A percentile compares a stretch with the other conserved stretches of the same genome.
These are phyloP conservation scores for Cladorrhinum samala DNA, from an alignment of 495 filamentous ascomycete genomes.

Conservation along the genomic window DNA sequence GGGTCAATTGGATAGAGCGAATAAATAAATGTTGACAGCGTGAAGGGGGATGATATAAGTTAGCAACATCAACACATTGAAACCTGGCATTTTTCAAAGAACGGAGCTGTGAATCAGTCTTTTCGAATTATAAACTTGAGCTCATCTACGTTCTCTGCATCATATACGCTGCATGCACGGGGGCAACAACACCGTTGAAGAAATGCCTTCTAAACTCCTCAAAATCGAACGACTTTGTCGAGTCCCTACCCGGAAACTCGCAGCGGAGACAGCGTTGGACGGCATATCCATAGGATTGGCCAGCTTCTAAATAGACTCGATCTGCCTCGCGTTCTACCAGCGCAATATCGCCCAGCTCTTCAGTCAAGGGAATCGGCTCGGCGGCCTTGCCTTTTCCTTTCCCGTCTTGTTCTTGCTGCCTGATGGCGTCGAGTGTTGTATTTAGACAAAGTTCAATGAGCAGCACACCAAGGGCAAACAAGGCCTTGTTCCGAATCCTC, in stretches of 20 bases:
- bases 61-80: too few species aligned
- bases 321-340: background rate
- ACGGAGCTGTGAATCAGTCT: too few species aligned
- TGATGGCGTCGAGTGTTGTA: background rate
- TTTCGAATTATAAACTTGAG: too few species aligned
- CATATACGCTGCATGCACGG: background rate
- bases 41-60: too few species aligned
- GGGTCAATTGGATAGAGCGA: too few species aligned
- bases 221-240: slow-evolving; percentile 5
- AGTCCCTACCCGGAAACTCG: slow-evolving; percentile 5
- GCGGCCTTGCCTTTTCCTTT: background rate
- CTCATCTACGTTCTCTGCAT: background rate
- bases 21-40: too few species aligned
- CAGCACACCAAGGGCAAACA: slow-evolving; percentile 5
- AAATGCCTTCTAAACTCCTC: background rate
- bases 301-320: slow-evolving; percentile 1
- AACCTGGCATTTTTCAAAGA: too few species aligned
- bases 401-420: background rate
- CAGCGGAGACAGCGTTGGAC: slow-evolving; percentile 8
- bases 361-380: background rate
- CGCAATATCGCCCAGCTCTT: background rate
- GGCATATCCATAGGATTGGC: slow-evolving; percentile 5
- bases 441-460: slow-evolving; percentile 3
- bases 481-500: slow-evolving; percentile 2
- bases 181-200: background rate